phyloP scores from a whole-genome alignment of 345 rosid species.

The Anacardium occidentale region DNA sequence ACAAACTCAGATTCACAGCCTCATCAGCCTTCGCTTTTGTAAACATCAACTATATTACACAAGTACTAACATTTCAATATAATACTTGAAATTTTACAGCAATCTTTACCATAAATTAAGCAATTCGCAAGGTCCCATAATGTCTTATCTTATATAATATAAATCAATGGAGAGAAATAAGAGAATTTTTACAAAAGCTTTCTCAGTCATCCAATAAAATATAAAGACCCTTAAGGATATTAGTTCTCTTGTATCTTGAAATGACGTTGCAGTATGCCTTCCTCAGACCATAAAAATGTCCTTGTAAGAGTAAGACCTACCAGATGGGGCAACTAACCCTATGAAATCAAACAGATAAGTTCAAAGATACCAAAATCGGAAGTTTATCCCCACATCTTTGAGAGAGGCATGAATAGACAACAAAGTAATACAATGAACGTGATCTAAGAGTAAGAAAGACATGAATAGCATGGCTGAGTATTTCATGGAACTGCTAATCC shows the following conservation, averaged over 20 bases:
- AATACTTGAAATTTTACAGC: slow-evolving; percentile 9
- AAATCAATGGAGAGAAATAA: slow-evolving; percentile 12
- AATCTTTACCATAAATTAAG: slow-evolving; percentile 11
- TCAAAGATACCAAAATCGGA: slow-evolving; percentile 16
- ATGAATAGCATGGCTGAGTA: not conserved
- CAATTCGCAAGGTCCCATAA: slow-evolving; percentile 3
- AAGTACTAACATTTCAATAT: not conserved
- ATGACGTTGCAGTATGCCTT: slow-evolving; percentile 17
- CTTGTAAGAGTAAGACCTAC: not conserved
- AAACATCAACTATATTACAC: not conserved
- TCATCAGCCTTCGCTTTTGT: not conserved
- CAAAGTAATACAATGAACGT: not conserved
- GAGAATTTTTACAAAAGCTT: slow-evolving; percentile 13
- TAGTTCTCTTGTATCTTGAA: slow-evolving; percentile 5
- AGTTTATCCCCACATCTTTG: not conserved
- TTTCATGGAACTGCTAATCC: slow-evolving; percentile 5
- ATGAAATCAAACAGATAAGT: slow-evolving; percentile 16
- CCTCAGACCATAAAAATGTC: slow-evolving; percentile 4
- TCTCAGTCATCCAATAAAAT: slow-evolving; percentile 13
- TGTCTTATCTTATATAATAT: not conserved
- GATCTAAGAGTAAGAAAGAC: not conserved
- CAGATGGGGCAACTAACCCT: slow-evolving; percentile 1
- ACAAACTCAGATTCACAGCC: not conserved
- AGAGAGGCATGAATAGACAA: slow-evolving; percentile 4
- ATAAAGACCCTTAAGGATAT: slow-evolving; percentile 2